Base-by-base conservation (phyloP, 106 monocot species). In the Alisma plantagoaquatica region DNA sequence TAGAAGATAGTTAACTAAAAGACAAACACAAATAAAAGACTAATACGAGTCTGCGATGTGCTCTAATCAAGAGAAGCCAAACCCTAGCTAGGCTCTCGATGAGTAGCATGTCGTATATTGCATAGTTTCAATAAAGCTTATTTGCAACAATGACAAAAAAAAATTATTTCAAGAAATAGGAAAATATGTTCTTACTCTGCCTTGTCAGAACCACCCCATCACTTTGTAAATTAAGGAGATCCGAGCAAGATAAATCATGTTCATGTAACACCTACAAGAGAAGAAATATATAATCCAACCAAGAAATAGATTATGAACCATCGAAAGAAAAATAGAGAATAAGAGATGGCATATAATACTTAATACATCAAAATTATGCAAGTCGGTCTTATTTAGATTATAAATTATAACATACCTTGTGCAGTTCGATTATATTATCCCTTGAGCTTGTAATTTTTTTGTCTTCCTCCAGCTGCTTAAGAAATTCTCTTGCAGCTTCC, bases 401-500 rank as follows among this genome's bases (percentile, higher is more conserved):
- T 6, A 38, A 7, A 38, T 14, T 10, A 46, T 46, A 12, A 21
- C 47, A 58, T 33, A 88, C 94, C 94, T 80, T 84, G 24, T 89
- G 78, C 24, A 93, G 74, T 63, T 87, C 83, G 63, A 77, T 66
- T 70, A 98, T 61, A 60, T 89, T 98, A 59, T 64, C 77, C 53
- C 93, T 94, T 59, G 83, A 77, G 55, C 76, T 76, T 41, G 85
- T 74, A 44, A 98, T 85, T 66, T 43, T 89, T 55, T 68, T 84
- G 63, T 98, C 96, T 23, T 89, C 85, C 71, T 89, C 89, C 31
- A 98, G 76, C 51, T 89, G 84, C 42, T 85, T 98, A 54, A 72
- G 68, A 63, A 98, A 98, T 63, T 32, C 70, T 49, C 59, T 63
- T 14, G 78, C 64, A 41, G 68, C 52, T 53, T 79, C 89, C 44